A percentile compares a stretch with the other conserved stretches of the same genome.
phyloP scores from a whole-genome alignment of 2,329 filamentous ascomycete species.

The Fusarium sp. region DNA sequence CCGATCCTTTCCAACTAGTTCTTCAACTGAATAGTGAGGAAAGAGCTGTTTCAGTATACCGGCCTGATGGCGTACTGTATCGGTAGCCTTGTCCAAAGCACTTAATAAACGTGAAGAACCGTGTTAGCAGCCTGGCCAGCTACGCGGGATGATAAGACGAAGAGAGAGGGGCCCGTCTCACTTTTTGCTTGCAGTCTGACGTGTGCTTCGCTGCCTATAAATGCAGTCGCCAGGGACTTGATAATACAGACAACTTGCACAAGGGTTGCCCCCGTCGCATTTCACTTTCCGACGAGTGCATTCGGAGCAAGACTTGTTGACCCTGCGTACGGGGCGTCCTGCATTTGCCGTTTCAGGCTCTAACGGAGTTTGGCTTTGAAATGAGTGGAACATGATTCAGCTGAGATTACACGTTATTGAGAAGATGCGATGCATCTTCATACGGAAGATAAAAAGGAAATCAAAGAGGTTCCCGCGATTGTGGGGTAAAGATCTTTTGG shows the following conservation, averaged over 20 bases:
- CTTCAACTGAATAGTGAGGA: slow-evolving; percentile 8
- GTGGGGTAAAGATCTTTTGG: no score
- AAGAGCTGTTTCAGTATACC: slow-evolving; percentile 16
- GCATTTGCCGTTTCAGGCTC: not conserved
- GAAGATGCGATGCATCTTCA: no score
- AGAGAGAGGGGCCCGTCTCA: not conserved
- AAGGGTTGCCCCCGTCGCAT: slow-evolving; percentile 58
- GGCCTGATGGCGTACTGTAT: slow-evolving; percentile 15
- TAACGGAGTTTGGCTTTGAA: not conserved
- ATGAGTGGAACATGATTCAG: slow-evolving; percentile 20
- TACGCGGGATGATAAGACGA: not conserved
- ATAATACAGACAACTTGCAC: slow-evolving; percentile 57
- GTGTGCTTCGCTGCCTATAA: slow-evolving; percentile 50
- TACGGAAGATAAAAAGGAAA: not conserved
- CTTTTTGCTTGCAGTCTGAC: slow-evolving; percentile 49
- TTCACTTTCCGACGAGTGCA: slow-evolving; percentile 54
- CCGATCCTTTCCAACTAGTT: slow-evolving; percentile 14
- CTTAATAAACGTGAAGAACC: not conserved
- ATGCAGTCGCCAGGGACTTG: slow-evolving; percentile 45
- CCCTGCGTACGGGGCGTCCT: slow-evolving; percentile 11
- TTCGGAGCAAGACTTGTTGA: slow-evolving; percentile 49
- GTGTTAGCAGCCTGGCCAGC: no score
- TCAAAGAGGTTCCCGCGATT: no score
- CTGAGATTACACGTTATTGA: no score
- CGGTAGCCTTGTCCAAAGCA: slow-evolving; percentile 41